A percentile compares a stretch with the other conserved stretches of the same genome.
Evolutionary conservation across 148 eudicot genomes (phyloP).

Genomic region (Drosera capensis): DNA sequence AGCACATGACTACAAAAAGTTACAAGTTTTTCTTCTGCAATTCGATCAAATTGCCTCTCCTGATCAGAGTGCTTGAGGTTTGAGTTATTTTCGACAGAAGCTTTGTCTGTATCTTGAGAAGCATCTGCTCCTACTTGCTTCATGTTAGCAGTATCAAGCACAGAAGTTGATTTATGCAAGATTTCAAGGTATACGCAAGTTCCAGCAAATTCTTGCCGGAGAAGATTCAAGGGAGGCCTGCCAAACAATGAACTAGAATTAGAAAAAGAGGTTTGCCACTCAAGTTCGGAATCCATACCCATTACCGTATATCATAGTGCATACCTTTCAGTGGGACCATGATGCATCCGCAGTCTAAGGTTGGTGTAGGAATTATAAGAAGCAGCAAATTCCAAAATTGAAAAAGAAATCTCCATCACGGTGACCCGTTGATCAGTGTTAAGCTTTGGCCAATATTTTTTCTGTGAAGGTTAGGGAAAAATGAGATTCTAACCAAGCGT

Average conservation of each 20-base stretch:
- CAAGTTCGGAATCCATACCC: neutral
- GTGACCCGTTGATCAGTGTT: conserved; percentile 59
- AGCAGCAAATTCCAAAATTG: conserved; percentile 87
- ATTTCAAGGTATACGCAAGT: conserved; percentile 81
- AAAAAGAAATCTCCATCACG: conserved; percentile 80
- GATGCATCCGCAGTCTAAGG: conserved; percentile 78
- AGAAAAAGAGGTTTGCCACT: conserved; percentile 4
- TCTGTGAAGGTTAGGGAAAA: conserved; percentile 35
- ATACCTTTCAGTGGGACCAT: conserved; percentile 72
- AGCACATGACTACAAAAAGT: conserved; percentile 82
- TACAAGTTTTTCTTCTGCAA: conserved; percentile 81
- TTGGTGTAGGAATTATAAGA: conserved; percentile 83
- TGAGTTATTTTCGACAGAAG: conserved; percentile 12
- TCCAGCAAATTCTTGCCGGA: conserved; percentile 84
- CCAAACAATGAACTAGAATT: conserved; percentile 12
- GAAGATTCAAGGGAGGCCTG: conserved; percentile 85
- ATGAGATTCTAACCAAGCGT: no score
- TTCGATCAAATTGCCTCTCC: conserved; percentile 45
- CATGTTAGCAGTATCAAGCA: conserved; percentile 17
- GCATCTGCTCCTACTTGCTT: neutral
- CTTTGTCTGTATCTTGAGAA: conserved; percentile 4
- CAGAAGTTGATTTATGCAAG: conserved; percentile 74
- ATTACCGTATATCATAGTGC: neutral
- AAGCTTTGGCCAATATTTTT: conserved; percentile 82
- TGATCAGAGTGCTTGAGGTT: conserved; percentile 9